phyloP scores from a whole-genome alignment of 2,329 filamentous ascomycete genomes.

The Alternaria atra region DNA sequence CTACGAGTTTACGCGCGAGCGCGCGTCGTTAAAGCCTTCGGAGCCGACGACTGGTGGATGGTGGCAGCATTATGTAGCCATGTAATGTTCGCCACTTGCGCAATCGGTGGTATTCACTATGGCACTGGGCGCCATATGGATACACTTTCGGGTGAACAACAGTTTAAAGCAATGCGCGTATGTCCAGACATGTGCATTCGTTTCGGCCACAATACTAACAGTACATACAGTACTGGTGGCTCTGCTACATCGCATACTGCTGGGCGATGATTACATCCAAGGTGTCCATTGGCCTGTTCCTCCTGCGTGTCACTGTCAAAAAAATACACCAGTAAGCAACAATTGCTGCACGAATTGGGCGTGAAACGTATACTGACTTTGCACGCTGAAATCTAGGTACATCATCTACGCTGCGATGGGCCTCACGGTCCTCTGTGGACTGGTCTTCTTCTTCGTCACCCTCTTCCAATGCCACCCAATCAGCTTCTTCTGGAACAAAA shows the following conservation, averaged over 20 bases:
- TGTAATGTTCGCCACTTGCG: conserved; percentile 43
- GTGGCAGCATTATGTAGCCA: conserved; percentile 36
- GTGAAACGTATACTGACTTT: too few relatives aligned
- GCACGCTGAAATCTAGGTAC: too few relatives aligned
- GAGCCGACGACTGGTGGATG: conserved; percentile 49
- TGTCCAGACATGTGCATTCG: neutral
- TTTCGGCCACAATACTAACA: neutral
- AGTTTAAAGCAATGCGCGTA: conserved; percentile 42
- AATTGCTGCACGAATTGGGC: too few relatives aligned
- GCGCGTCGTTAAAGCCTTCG: conserved; percentile 51
- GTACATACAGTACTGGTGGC: conserved; percentile 44
- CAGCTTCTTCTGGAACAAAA: conserved; percentile 60
- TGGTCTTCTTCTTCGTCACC: conserved; percentile 58
- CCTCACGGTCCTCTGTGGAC: conserved; percentile 48
- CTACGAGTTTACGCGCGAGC: conserved; percentile 55
- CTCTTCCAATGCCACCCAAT: conserved; percentile 62
- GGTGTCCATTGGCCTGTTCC: conserved; percentile 46
- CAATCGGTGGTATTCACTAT: conserved; percentile 41
- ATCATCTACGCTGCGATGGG: conserved; percentile 52
- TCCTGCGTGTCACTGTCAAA: conserved; percentile 46
- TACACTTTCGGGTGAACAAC: conserved; percentile 33
- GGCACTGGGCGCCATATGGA: conserved; percentile 46
- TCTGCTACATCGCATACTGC: conserved; percentile 49
- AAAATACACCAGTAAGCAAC: too few relatives aligned
- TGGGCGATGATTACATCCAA: conserved; percentile 44